These are phyloP conservation scores for Epichloe sibirici DNA, from an alignment of 2,329 filamentous ascomycete genomes.

Conservation along the genomic window DNA sequence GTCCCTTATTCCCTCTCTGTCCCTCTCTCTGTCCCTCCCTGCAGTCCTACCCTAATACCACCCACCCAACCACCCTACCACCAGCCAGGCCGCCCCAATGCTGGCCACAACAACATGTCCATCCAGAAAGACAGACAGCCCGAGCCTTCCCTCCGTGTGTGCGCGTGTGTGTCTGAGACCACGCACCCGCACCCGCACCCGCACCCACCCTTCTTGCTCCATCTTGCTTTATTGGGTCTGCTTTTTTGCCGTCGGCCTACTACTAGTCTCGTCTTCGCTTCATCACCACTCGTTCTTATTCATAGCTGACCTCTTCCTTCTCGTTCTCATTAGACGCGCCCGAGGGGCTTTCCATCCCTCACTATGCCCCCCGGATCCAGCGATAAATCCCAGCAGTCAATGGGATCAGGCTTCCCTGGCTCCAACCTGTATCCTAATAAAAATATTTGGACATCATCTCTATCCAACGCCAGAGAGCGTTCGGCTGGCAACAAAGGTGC, in stretches of 20 bases:
- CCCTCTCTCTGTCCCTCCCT: neutral
- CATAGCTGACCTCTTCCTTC: conserved; percentile 11
- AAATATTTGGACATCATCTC: conserved; percentile 28
- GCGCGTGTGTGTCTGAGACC: neutral
- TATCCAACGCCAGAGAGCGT: conserved; percentile 28
- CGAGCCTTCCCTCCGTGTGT: conserved; percentile 4
- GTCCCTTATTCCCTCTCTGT: neutral
- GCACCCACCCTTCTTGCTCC: conserved; percentile 1
- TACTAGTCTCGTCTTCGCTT: conserved; percentile 2
- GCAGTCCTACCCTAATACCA: neutral
- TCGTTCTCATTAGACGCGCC: conserved; percentile 18
- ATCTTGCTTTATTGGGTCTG: conserved; percentile 8
- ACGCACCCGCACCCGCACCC: conserved; percentile 6
- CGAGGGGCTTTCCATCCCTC: conserved; percentile 26
- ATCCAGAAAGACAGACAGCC: neutral
- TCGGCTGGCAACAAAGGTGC: conserved; percentile 35
- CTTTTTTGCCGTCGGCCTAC: conserved; percentile 5
- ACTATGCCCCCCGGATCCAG: conserved; percentile 22
- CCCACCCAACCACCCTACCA: neutral
- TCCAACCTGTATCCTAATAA: conserved; percentile 24
- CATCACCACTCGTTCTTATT: conserved; percentile 6
- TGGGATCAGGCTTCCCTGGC: conserved; percentile 28
- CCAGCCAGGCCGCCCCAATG: neutral
- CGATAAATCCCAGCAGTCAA: conserved; percentile 19
- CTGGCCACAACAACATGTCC: neutral